phyloP scores from a whole-genome alignment of 495 filamentous ascomycete genomes.

The Paragyromitra xinjiangensis region DNA sequence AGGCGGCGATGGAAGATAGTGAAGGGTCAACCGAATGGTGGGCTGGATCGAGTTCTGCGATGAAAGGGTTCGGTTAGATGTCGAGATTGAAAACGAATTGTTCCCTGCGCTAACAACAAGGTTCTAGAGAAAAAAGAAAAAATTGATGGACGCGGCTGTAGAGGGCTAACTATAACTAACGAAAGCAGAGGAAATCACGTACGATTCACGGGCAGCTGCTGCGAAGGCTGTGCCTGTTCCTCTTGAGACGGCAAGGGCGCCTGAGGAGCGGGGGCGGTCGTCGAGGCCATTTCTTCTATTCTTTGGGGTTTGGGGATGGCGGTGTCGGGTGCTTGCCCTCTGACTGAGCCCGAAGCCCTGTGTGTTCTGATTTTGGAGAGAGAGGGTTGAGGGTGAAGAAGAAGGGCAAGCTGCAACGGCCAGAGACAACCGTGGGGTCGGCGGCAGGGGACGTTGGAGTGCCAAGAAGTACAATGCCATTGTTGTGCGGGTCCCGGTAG shows the following conservation, averaged over 20 bases:
- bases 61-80: constrained; percentile 19
- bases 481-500: constrained; percentile 9
- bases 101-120: constrained; percentile 19
- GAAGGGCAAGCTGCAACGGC: constrained; percentile 48
- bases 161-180: constrained; percentile 32
- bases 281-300: constrained; percentile 43
- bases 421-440: constrained; percentile 51
- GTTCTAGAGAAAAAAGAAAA: constrained; percentile 34
- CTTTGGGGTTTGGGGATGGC: constrained; percentile 25
- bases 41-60: constrained; percentile 43
- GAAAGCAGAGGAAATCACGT: constrained; percentile 30
- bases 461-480: constrained; percentile 31
- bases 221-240: constrained; percentile 40
- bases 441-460: constrained; percentile 30
- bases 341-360: constrained; percentile 56
- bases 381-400: constrained; percentile 52
- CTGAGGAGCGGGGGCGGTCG: constrained; percentile 28
- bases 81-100: constrained; percentile 18
- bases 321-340: constrained; percentile 52
- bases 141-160: constrained; percentile 12
- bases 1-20: constrained; percentile 56
- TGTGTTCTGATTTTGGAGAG: constrained; percentile 46
- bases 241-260: constrained; percentile 31
- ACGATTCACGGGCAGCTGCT: constrained; percentile 39
- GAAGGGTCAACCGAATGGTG: constrained; percentile 53